Base-by-base conservation (phyloP, 768 basidiomycete species). In the Lentinus brumalis region DNA sequence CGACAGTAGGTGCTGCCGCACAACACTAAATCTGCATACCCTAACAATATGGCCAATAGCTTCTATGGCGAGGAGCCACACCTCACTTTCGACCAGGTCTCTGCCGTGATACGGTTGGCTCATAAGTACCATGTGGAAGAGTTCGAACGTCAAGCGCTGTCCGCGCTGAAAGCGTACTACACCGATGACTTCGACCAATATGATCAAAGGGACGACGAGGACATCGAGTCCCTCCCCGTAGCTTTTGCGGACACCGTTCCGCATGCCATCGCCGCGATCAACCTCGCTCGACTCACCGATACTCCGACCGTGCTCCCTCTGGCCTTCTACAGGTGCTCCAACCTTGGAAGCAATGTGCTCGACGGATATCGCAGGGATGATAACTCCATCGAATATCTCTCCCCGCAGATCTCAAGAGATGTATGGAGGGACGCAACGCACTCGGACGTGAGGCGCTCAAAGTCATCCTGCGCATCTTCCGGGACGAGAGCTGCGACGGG, bases 241-340 rank as follows among this genome's bases (percentile, higher is more conserved):
- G 21, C 21, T 26, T 41, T 12, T n/a, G 18, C 5, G 35, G 21
- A 53, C n/a, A 21, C 21, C 26, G n/a, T 10, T 10, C 12, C 4
- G 9, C 29, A 18, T 4, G 38, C 39, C 52, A 57, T 57, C 47
- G 35, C 38, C 11, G 52, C 32, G 5, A 29, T 59, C 30, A 59
- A 59, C 42, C 50, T 59, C 30, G 58, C 58, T 7, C 50, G 50
- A 14, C 58, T 59, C 41, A 59, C 50, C 10, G 31, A 59, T 7
- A 53, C 58, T 2, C 12, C 40, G 29, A 46, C 58, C 14, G 16
- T 59, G 11, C 50, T 59, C 3, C 58, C 58, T 6, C 8, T 53
- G 16, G 58, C 58, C 12, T n/a, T 59, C 30, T 53, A 53, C 50
- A 29, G 35, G 8, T 44, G 40, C 58, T 59, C 50, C 51, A 11